phyloP scores from a whole-genome alignment of 441 rosid species.

The Populus tomentosa region DNA sequence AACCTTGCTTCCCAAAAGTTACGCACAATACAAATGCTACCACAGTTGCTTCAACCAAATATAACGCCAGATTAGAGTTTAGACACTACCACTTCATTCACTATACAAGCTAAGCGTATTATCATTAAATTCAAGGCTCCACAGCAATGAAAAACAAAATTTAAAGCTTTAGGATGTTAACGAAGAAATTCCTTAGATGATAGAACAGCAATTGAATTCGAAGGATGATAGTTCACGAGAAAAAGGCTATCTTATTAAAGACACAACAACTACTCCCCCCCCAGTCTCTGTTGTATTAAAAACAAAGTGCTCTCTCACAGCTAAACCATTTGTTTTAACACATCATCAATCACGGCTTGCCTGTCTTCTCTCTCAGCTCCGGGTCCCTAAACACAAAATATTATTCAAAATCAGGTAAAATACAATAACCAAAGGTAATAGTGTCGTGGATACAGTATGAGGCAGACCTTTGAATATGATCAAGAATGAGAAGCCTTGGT shows the following conservation, averaged over 20 bases:
- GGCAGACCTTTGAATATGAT: conserved; percentile 72
- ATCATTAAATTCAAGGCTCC: background rate
- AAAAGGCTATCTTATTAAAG: background rate
- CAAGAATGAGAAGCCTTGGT: conserved; percentile 87
- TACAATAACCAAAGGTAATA: background rate
- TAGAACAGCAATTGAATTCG: background rate
- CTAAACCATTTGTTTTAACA: background rate
- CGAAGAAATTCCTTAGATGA: background rate
- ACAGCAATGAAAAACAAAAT: background rate
- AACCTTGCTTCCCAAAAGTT: background rate
- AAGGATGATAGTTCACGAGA: background rate
- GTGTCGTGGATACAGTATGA: conserved; percentile 1
- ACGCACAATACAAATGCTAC: background rate
- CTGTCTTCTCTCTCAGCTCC: conserved; percentile 41
- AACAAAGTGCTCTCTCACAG: background rate
- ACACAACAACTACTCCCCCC: background rate
- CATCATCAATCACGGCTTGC: background rate
- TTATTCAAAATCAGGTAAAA: background rate
- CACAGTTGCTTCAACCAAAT: background rate
- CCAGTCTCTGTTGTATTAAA: background rate
- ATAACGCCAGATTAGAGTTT: background rate
- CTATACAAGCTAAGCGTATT: background rate
- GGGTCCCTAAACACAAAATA: conserved; percentile 51
- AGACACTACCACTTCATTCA: background rate
- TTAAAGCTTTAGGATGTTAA: background rate